phyloP scores from a whole-genome alignment of 176 grass and related monocot species.

The Cocos nucifera region DNA sequence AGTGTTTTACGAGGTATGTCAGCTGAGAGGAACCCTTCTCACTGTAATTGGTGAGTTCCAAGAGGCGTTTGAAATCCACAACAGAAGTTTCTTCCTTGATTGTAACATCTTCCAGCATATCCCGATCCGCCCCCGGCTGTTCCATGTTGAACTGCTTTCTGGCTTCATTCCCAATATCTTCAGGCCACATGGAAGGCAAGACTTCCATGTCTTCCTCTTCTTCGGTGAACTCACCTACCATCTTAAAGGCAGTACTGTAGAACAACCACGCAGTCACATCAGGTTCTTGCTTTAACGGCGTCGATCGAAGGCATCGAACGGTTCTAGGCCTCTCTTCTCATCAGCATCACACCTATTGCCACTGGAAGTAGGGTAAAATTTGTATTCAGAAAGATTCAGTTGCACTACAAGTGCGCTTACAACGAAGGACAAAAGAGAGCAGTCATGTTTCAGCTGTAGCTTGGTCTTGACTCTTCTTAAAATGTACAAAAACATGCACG shows the following conservation, averaged over 20 bases:
- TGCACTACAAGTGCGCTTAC: too few species aligned
- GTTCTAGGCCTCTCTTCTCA: background rate
- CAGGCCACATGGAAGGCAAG: slow-evolving; percentile 73
- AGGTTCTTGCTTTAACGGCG: background rate
- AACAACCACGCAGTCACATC: background rate
- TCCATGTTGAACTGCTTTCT: slow-evolving; percentile 63
- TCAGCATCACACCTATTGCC: background rate
- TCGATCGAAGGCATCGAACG: background rate
- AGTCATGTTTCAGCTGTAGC: too few species aligned
- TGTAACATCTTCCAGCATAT: slow-evolving; percentile 48
- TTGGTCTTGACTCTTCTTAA: too few species aligned
- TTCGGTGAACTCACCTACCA: slow-evolving; percentile 48
- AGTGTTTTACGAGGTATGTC: slow-evolving; percentile 64
- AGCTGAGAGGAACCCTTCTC: slow-evolving; percentile 63
- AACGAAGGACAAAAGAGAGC: too few species aligned
- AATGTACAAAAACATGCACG: too few species aligned
- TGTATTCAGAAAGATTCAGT: too few species aligned
- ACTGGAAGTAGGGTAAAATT: background rate
- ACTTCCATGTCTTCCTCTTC: slow-evolving; percentile 54
- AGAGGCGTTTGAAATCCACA: slow-evolving; percentile 39
- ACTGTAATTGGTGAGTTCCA: slow-evolving; percentile 50
- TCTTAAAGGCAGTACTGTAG: slow-evolving; percentile 22
- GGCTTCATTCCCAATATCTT: slow-evolving; percentile 46
- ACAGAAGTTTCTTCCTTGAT: slow-evolving; percentile 28
- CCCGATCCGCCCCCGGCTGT: slow-evolving; percentile 31